Conservation (phyloP, 257 asterid genomes). For the Solanum chmielewskii region DNA sequence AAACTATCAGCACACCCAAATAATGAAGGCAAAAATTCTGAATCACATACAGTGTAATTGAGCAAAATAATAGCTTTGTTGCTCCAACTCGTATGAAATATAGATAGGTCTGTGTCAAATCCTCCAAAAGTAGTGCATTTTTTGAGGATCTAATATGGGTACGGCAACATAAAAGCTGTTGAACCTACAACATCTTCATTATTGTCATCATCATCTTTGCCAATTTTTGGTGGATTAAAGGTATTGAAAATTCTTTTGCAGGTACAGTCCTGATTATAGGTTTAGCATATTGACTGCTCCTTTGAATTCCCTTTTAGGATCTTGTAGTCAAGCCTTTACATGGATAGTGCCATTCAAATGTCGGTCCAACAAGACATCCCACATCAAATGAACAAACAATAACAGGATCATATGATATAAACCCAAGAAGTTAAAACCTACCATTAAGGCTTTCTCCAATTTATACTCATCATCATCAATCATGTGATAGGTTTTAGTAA, state of each 20-base stretch:
- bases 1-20: background rate
- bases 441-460: conserved; percentile 67
- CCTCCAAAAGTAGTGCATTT: background rate
- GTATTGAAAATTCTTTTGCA: conserved; percentile 68
- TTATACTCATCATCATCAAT: conserved; percentile 64
- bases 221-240: conserved; percentile 61
- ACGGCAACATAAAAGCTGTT: background rate
- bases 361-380: conserved; percentile 37
- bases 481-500: conserved; percentile 66
- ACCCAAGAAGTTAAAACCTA: background rate
- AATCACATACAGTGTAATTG: background rate
- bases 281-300: conserved; percentile 48
- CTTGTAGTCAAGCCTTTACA: conserved; percentile 65
- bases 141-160: background rate
- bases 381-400: background rate
- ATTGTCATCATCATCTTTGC: conserved; percentile 54
- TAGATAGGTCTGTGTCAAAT: background rate
- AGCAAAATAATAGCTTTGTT: background rate
- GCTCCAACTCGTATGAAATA: background rate
- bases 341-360: conserved; percentile 52
- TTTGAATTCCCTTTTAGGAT: conserved; percentile 62
- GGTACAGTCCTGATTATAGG: conserved; percentile 51
- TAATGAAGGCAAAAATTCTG: background rate
- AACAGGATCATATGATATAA: background rate
- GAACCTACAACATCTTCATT: conserved; percentile 51